Evolutionary conservation across 2,329 filamentous ascomycete species (phyloP), one percentile per base, ranked within the genome.

Genomic region (Fusarium sp.): DNA sequence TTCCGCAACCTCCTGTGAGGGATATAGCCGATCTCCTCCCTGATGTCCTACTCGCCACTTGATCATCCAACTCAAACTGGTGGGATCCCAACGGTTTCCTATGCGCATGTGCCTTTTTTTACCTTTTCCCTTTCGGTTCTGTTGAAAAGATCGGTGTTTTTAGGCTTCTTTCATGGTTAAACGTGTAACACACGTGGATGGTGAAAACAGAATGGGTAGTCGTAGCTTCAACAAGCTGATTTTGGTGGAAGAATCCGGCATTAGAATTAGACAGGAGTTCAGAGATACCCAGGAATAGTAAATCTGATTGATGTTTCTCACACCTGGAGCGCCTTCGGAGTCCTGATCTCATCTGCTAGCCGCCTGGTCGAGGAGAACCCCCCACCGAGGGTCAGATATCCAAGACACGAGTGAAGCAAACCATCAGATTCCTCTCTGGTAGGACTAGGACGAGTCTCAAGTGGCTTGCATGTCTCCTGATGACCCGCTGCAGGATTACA

Each of bases 191-290:
- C 23, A 31, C 34, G 31, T 14, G 20, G 61, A 9, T 20, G 13
- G 18, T 51, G 36, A 29, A 49, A 13, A 46, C 11, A 53, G 20
- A 44, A n/a, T 63, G 56, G 49, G 23, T 23, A 40, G 51, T 55
- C 53, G 29, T 7, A 38, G 20, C n/a, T 4, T 11, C 25, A 36
- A 29, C 31, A 62, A 36, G 36, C 9, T 18, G 34, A 34, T 14
- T 51, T 33, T 42, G 61, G 55, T 23, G 18, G 42, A 23, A 58
- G 16, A 56, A 61, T 31, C 29, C 36, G 51, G 59, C 58, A 56
- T 50, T 70, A 71, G 55, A 69, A 69, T 53, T 68, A 73, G 62
- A 70, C 29, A 54, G 70, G 70, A 64, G 70, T 73, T 68, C 54
- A 55, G 62, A 63, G 61, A 67, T 65, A 64, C 63, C 66, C 71